Percentiles rank a stretch among this genome's conserved stretches.
phyloP scores from a whole-genome alignment of 208 protist genomes.

The Trypanosoma grayi region DNA sequence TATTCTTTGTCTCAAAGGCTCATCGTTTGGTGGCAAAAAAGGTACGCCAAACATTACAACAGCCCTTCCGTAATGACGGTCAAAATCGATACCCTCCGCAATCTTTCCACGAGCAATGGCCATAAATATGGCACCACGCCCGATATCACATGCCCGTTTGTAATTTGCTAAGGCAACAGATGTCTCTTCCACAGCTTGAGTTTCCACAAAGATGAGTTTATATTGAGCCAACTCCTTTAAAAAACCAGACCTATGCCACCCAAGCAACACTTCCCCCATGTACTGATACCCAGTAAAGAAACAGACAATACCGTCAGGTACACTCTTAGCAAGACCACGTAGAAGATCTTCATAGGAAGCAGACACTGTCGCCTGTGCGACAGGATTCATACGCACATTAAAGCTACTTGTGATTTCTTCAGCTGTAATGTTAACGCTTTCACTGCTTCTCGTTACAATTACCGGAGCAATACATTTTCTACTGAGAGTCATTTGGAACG shows the following conservation, averaged over 20 bases:
- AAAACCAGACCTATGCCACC: constrained; percentile 93
- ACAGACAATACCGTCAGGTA: constrained; percentile 98
- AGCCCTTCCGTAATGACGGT: constrained; percentile 95
- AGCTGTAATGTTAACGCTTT: constrained; percentile 84
- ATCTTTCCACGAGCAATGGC: constrained; percentile 97
- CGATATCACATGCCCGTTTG: constrained; percentile 96
- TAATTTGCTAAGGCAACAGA: constrained; percentile 97
- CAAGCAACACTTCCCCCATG: constrained; percentile 92
- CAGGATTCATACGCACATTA: constrained; percentile 77
- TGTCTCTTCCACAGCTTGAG: constrained; percentile 96
- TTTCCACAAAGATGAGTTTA: constrained; percentile 99
- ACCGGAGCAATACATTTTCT: constrained; percentile 95
- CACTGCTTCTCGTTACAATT: constrained; percentile 86
- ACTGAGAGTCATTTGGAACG: constrained; percentile 95
- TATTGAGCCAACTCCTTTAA: constrained; percentile 91
- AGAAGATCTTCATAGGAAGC: constrained; percentile 96
- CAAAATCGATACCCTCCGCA: constrained; percentile 99
- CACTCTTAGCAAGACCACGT: constrained; percentile 90
- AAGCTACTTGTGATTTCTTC: constrained; percentile 91
- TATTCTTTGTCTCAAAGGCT: constrained; percentile 93
- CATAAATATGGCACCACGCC: constrained; percentile 98
- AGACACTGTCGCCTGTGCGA: constrained; percentile 89
- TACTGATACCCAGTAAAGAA: constrained; percentile 98
- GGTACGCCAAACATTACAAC: constrained; percentile 98
- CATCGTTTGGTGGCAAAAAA: constrained; percentile 93